A percentile compares a stretch with the other conserved stretches of the same genome.
Conservation (phyloP, 352 stramenopile genomes). For the Lagenidium sp. region DNA sequence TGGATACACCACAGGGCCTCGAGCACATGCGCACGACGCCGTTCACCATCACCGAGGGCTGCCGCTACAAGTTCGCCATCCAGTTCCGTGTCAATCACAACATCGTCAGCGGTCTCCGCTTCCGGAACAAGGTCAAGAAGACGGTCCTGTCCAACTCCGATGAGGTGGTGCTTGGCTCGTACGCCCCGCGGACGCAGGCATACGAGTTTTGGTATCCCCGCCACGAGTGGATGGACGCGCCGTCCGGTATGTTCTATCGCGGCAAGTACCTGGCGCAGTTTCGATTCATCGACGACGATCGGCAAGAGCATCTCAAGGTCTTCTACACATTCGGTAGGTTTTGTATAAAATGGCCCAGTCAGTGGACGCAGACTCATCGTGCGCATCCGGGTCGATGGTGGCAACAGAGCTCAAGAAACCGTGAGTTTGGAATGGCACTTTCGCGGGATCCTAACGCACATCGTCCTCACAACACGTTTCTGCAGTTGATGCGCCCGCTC, state of each 20-base stretch:
- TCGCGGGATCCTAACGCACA: too few species aligned
- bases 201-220: constrained; percentile 83
- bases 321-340: constrained; percentile 72
- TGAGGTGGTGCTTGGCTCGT: constrained; percentile 80
- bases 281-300: constrained; percentile 61
- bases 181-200: constrained; percentile 52
- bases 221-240: constrained; percentile 74
- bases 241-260: constrained; percentile 80
- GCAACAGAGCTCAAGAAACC: constrained; percentile 48
- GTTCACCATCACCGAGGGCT: constrained; percentile 67
- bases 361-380: background rate
- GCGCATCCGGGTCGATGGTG: background rate
- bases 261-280: constrained; percentile 83
- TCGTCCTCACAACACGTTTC: too few species aligned
- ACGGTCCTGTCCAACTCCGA: constrained; percentile 63
- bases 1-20: constrained; percentile 60
- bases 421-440: constrained; percentile 8
- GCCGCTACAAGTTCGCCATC: constrained; percentile 79
- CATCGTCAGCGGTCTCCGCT: constrained; percentile 81
- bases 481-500: too few species aligned
- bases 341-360: background rate
- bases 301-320: constrained; percentile 53
- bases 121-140: constrained; percentile 84
- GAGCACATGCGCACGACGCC: constrained; percentile 63
- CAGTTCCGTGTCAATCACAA: constrained; percentile 77